phyloP scores from a whole-genome alignment of 2,329 filamentous ascomycete genomes.

The Didymella pinodella region DNA sequence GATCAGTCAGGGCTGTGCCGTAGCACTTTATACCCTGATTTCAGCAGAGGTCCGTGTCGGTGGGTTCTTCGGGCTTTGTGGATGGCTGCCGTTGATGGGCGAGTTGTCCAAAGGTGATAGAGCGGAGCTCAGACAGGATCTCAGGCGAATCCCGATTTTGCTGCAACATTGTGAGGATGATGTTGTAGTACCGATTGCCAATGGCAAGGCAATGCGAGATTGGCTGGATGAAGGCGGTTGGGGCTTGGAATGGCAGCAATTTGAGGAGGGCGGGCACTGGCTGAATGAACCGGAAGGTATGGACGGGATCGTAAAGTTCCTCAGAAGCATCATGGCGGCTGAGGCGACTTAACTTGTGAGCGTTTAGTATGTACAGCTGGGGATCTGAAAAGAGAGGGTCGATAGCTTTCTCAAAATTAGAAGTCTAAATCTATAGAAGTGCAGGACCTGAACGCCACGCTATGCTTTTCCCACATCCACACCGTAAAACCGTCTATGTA shows the following conservation, averaged over 20 bases:
- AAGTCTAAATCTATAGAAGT: slow-evolving; percentile 3
- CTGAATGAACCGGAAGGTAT: slow-evolving; percentile 59
- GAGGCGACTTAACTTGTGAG: not conserved
- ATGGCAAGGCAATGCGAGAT: slow-evolving; percentile 47
- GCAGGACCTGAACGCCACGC: slow-evolving; percentile 15
- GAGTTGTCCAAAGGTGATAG: slow-evolving; percentile 3
- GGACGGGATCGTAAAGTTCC: slow-evolving; percentile 53
- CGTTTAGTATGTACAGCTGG: too few species aligned
- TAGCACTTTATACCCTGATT: slow-evolving; percentile 24
- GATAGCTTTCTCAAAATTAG: not conserved
- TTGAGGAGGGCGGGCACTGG: slow-evolving; percentile 55
- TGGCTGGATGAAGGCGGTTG: slow-evolving; percentile 50
- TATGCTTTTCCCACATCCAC: slow-evolving; percentile 7
- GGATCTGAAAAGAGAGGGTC: not conserved
- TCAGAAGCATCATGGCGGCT: slow-evolving; percentile 4
- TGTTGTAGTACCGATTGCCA: slow-evolving; percentile 50
- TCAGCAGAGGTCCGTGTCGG: slow-evolving; percentile 13
- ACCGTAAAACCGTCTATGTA: slow-evolving; percentile 1
- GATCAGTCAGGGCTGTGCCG: slow-evolving; percentile 39
- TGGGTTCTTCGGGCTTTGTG: slow-evolving; percentile 34
- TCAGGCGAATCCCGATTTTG: slow-evolving; percentile 50
- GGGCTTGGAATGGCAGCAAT: slow-evolving; percentile 51
- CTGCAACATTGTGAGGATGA: slow-evolving; percentile 56
- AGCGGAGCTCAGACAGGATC: not conserved
- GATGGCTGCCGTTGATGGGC: slow-evolving; percentile 31